A percentile compares a stretch with the other conserved stretches of the same genome.
These are phyloP conservation scores for Bryoerythrophyllum caledonicum DNA, from an alignment of 225 moss, liverwort and hornwort genomes.

Conservation along the genomic window DNA sequence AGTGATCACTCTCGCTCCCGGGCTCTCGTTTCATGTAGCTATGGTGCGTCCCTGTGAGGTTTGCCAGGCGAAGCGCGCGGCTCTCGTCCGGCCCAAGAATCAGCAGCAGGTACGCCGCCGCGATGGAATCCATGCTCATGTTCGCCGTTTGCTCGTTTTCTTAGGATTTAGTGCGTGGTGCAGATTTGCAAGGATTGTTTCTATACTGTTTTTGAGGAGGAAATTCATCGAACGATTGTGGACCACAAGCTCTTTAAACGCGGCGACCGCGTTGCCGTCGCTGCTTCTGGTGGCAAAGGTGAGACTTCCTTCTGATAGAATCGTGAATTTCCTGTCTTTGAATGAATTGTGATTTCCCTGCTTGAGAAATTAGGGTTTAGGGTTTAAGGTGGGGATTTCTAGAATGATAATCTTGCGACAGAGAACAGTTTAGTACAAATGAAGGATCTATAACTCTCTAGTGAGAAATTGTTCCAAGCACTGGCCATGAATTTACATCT, in stretches of 20 bases:
- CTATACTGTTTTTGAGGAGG: slow-evolving; percentile 84
- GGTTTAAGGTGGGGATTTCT: no score
- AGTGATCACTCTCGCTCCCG: fast-evolving
- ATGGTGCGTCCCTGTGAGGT: slow-evolving; percentile 80
- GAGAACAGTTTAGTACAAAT: no score
- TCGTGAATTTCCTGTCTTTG: neutral
- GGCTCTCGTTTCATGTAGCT: slow-evolving; percentile 9
- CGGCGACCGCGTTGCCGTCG: slow-evolving; percentile 94
- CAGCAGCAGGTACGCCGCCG: slow-evolving; percentile 63
- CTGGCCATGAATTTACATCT: no score
- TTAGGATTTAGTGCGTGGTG: neutral
- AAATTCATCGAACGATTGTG: slow-evolving; percentile 89
- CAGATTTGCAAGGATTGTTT: slow-evolving; percentile 89
- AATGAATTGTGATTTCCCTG: no score
- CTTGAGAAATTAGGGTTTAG: no score
- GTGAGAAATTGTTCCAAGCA: no score
- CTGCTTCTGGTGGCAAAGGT: slow-evolving; percentile 99
- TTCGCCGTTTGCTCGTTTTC: neutral
- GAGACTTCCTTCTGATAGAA: slow-evolving; percentile 6
- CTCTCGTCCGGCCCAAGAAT: slow-evolving; percentile 83
- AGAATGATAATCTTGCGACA: no score
- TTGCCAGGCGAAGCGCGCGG: slow-evolving; percentile 65
- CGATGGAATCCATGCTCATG: no score
- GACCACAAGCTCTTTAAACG: slow-evolving; percentile 77
- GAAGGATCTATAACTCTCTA: no score